Evolutionary conservation across 2,329 filamentous ascomycete genomes (phyloP), one percentile per base, ranked within the genome.

Genomic region (Tolypocladium paradoxum): DNA sequence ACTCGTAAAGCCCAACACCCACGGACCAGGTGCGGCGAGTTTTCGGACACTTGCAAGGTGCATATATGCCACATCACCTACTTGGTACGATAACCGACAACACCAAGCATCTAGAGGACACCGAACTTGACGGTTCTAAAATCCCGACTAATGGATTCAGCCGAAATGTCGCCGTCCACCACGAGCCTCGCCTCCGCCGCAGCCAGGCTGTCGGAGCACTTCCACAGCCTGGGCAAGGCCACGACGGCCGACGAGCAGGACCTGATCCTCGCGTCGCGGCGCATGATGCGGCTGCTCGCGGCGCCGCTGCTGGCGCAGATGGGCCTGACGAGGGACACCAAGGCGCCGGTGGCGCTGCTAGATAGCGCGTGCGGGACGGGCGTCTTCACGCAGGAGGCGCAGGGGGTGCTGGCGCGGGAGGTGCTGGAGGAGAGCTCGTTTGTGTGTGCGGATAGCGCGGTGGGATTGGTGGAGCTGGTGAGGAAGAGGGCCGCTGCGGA

Each of bases 341-440:
- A 43, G 37, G 66, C 56, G 6, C 70, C 73, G 0, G 64, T 76
- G 48, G 48, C 50, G 3, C 57, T 82, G 27, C 61, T 83, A 12
- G 79, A 83, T 54, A 73, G 73, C 56, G 78, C 75, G 7, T 82
- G 78, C 53, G 79, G 79, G 0, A 69, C 70, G 4, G 79, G 78
- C 0, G 68, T 78, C 18, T 66, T 79, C 14, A 73, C 73, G 1
- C 70, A 73, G 9, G 62, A 73, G 29, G 58, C 81, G 16, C 71
- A 77, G 53, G 61, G 61, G 11, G 61, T 59, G 3, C 54, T 81
- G 16, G 57, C 68, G 14, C 62, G 61, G 8, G 59, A 70, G 1
- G 62, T 73, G 6, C 65, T 77, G 22, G 61, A 60, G 9, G 60
- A 63, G 51, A 78, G 77, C 63, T 70, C 67, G 24, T 68, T 82